Base-by-base conservation (phyloP, 768 basidiomycete genomes). In the Termitomyces sp. region DNA sequence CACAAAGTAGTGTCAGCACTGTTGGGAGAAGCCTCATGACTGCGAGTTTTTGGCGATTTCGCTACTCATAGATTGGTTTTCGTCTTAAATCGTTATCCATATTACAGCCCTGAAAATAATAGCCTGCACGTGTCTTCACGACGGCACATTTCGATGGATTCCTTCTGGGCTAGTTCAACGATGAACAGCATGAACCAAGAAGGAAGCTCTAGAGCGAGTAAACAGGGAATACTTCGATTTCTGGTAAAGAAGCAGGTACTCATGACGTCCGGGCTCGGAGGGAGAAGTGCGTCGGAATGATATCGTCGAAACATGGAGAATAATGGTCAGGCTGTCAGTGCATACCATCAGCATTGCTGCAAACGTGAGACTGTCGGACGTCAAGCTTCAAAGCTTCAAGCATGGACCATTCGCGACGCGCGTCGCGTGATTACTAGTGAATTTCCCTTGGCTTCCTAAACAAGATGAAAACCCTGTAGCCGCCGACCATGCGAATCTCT, bases 11-110 rank as follows among this genome's bases (percentile, higher is more conserved):
- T 14, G 63, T 44, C 39, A 68, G 42, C 12, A 62, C 54, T 32
- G 61, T 65, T 28, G 64, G 44, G 37, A 67, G 35, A 10, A 60
- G 32, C 53, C 57, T 67, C 70, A 71, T 71, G 48, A 40, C 27
- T 23, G 14, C 28, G 53, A 52, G 35, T 45, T 57, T 41, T 59
- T 32, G 14, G 30, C 21, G 41, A 41, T 49, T 40, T 21, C 14
- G 25, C 40, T 57, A 39, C 51, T 50, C 45, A 35, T 35, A 23
- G 19, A 51, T 2, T 19, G 5, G 28, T 28, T 28, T 37, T 55
- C 47, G 32, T 34, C n/a, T 49, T 39, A 44, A 27, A 44, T 44
- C 34, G 34, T 35, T 23, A 23, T 34, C 19, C 43, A 44, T 27
- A 28, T 14, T 32, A 11, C 16, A 37, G 35, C 48, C 10, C 23